Conservation (phyloP, 208 protist genomes). For the Porcisia deanei region DNA sequence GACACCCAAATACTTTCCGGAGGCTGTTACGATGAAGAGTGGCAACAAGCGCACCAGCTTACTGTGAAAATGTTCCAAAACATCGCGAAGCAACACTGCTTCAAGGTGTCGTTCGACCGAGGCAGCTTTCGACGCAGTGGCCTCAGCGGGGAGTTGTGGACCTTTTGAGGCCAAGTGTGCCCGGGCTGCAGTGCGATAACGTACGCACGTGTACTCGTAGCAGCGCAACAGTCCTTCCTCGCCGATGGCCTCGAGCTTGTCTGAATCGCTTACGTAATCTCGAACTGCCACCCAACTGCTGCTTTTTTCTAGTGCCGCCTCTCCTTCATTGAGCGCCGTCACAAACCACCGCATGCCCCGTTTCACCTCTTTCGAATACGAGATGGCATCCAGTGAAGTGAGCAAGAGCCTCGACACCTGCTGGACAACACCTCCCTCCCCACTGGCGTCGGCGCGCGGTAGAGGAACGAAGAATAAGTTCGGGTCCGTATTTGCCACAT, state of each 20-base stretch:
- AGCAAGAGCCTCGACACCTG: constrained; percentile 13
- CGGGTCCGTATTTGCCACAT: not conserved
- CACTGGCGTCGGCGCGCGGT: not conserved
- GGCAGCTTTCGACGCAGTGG: not conserved
- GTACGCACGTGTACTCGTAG: constrained; percentile 61
- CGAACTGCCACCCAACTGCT: constrained; percentile 60
- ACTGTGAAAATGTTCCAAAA: constrained; percentile 69
- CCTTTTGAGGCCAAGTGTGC: not conserved
- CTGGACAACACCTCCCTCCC: not conserved
- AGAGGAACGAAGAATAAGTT: constrained; percentile 4
- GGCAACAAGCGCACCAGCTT: constrained; percentile 59
- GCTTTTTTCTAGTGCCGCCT: not conserved
- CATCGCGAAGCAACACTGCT: constrained; percentile 43
- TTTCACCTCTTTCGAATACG: constrained; percentile 79
- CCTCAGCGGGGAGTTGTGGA: not conserved
- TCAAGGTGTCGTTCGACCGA: constrained; percentile 23
- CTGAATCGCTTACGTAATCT: constrained; percentile 80
- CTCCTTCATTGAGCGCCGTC: constrained; percentile 28
- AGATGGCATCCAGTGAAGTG: constrained; percentile 62
- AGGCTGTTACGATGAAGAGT: constrained; percentile 64
- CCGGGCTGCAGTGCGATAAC: constrained; percentile 4
- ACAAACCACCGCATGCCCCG: constrained; percentile 76
- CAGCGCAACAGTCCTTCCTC: constrained; percentile 68
- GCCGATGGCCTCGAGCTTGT: constrained; percentile 88
- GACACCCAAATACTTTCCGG: constrained; percentile 56